These are phyloP conservation scores for Debaryomyces sp. DNA, from an alignment of 1,139 yeast genomes.

Conservation along the genomic window DNA sequence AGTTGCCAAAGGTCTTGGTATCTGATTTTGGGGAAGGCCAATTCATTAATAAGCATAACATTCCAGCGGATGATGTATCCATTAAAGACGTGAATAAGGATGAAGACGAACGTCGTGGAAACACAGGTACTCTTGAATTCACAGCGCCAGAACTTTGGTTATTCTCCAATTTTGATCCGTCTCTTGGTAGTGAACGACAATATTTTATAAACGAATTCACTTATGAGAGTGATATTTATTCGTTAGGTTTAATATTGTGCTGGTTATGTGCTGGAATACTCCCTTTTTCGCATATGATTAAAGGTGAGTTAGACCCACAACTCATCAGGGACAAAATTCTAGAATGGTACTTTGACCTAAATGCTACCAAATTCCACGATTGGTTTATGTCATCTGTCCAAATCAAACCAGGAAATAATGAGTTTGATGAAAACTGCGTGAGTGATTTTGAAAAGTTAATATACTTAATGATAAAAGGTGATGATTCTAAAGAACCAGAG, in stretches of 20 bases:
- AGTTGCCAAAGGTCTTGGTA: conserved; percentile 69
- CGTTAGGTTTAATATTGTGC: conserved; percentile 79
- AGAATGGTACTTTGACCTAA: conserved; percentile 32
- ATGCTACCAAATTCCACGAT: conserved; percentile 19
- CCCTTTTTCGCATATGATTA: conserved; percentile 49
- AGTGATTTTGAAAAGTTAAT: conserved; percentile 27
- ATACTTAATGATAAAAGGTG: conserved; percentile 37
- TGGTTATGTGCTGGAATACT: conserved; percentile 69
- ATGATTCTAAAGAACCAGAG: conserved; percentile 7
- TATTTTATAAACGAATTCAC: conserved; percentile 54
- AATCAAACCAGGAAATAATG: conserved; percentile 10
- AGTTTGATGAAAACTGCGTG: conserved; percentile 12
- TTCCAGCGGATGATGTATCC: conserved; percentile 13
- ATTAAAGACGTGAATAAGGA: conserved; percentile 2
- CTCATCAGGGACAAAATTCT: conserved; percentile 28
- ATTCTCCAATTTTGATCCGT: conserved; percentile 26
- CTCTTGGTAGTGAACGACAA: conserved; percentile 17
- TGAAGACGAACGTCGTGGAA: conserved; percentile 48
- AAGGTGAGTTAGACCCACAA: conserved; percentile 39
- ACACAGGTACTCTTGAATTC: conserved; percentile 85
- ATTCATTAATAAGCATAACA: conserved; percentile 50
- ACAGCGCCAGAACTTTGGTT: conserved; percentile 81
- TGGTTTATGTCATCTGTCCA: conserved; percentile 28
- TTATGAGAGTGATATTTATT: conserved; percentile 75
- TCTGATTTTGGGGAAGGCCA: conserved; percentile 93